Percentiles rank a stretch among this genome's conserved stretches.
Conservation (phyloP, 2,329 filamentous ascomycete species). For the Trichoderma semiorbis region DNA sequence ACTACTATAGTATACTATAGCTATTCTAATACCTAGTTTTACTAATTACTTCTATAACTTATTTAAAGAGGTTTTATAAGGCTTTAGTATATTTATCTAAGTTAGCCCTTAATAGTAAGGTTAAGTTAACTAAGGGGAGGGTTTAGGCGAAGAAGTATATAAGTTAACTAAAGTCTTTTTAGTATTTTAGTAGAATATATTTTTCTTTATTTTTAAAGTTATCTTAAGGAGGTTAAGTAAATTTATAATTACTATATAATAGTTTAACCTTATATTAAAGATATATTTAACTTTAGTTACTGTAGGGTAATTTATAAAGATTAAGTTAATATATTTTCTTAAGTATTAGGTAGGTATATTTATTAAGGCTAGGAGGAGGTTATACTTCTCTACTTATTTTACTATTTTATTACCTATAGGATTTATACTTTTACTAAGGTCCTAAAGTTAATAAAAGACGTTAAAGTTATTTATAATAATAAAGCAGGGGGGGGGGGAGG, state of each 20-base stretch:
- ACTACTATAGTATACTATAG: neutral
- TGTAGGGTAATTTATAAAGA: neutral
- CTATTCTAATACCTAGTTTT: neutral
- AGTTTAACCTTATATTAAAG: neutral
- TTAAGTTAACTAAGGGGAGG: neutral
- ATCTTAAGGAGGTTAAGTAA: accelerated
- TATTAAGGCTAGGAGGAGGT: too few species aligned
- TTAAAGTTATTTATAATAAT: neutral
- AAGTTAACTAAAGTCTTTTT: neutral
- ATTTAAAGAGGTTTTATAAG: neutral
- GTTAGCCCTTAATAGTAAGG: neutral
- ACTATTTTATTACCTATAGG: too few species aligned
- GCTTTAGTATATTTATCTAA: neutral
- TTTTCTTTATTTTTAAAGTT: neutral
- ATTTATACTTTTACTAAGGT: too few species aligned
- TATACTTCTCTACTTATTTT: neutral
- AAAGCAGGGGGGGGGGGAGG: too few species aligned
- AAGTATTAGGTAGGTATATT: neutral
- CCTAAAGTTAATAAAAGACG: neutral
- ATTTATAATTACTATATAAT: neutral
- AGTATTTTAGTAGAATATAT: neutral
- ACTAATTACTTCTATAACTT: neutral
- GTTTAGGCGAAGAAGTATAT: neutral
- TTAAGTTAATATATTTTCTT: neutral
- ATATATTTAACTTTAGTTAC: neutral